Base-by-base conservation (phyloP, 257 asterid species). In the Cruciata laevipes region DNA sequence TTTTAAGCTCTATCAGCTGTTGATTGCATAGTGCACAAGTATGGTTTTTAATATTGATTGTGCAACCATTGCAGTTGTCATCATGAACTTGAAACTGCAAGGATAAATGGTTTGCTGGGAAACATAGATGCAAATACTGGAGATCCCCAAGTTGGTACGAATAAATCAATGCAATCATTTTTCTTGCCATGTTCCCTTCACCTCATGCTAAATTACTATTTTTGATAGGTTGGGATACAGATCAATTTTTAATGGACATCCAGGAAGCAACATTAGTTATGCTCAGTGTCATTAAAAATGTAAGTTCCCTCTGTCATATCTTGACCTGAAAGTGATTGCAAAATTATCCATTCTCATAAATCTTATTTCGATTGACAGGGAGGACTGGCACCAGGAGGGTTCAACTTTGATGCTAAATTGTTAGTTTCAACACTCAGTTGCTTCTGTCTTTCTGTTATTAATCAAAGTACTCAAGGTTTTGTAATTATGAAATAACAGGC, bases 321-420 rank as follows among this genome's bases (percentile, higher is more conserved):
- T 37, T 37, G 24, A 66, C 11, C 27, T 5, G 9, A 17, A 7
- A 10, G 53, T n/a, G 58, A 9, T 31, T 23, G 37, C 32, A 38
- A 12, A 47, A 44, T 55, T 53, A 30, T 53, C 53, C 12, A 4
- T 49, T 65, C 68, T 65, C 7, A 72, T 66, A 25, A 37, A 10
- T 71, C 61, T 65, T 10, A 23, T 49, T 62, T 33, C 61, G 17
- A 7, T 27, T 70, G 62, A 23, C 85, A 93, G 98, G 95, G 96
- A 67, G 99, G 99, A 61, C 57, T 94, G 70, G 96, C 98, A 1
- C 98, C 99, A 0, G 99, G 99, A 77, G 99, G 99, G 20, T 90
- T 94, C 86, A 94, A 94, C 66, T 94, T 94, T 72, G 99, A 94
- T 71, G 99, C 99, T 11, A 94, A 94, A 78, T 70, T 94, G 96